phyloP scores from a whole-genome alignment of 768 basidiomycete species.

The Mycena alexandri region DNA sequence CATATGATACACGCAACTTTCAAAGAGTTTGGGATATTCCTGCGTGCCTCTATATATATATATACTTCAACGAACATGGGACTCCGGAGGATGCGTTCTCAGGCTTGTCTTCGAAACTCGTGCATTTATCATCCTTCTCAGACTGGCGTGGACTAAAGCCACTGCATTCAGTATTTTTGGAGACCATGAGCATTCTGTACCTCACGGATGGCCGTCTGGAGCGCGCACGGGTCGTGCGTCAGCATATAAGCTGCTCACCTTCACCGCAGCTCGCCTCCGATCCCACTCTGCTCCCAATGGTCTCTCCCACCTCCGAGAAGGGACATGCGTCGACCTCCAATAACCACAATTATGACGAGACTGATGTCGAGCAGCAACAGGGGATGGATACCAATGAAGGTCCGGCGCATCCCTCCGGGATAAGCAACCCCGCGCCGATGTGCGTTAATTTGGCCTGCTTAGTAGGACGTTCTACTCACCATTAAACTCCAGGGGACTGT shows the following conservation, averaged over 20 bases:
- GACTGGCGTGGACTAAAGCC: neutral
- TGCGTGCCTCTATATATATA: too few species aligned
- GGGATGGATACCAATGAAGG: slow-evolving; percentile 8
- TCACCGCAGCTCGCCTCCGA: neutral
- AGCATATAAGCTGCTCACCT: slow-evolving; percentile 10
- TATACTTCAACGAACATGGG: too few species aligned
- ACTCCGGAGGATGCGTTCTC: slow-evolving; percentile 4
- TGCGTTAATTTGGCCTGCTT: neutral
- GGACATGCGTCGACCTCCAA: slow-evolving; percentile 10
- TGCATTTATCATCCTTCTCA: neutral
- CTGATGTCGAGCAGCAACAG: slow-evolving; percentile 8
- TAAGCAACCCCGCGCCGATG: slow-evolving; percentile 26
- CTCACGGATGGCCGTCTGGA: slow-evolving; percentile 10
- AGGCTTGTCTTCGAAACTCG: neutral
- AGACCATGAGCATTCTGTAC: slow-evolving; percentile 12
- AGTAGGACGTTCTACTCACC: neutral
- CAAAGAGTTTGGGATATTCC: too few species aligned
- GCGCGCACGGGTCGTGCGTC: slow-evolving; percentile 10
- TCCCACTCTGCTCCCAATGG: slow-evolving; percentile 8
- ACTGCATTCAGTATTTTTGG: slow-evolving; percentile 12
- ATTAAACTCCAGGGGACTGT: slow-evolving; percentile 11
- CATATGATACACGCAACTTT: too few species aligned
- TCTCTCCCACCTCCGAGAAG: slow-evolving; percentile 8
- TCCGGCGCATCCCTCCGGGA: slow-evolving; percentile 19
- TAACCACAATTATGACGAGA: neutral